These are phyloP conservation scores for Ustilago xerochloae DNA, from an alignment of 1,284 basidiomycete species.

Conservation along the genomic window DNA sequence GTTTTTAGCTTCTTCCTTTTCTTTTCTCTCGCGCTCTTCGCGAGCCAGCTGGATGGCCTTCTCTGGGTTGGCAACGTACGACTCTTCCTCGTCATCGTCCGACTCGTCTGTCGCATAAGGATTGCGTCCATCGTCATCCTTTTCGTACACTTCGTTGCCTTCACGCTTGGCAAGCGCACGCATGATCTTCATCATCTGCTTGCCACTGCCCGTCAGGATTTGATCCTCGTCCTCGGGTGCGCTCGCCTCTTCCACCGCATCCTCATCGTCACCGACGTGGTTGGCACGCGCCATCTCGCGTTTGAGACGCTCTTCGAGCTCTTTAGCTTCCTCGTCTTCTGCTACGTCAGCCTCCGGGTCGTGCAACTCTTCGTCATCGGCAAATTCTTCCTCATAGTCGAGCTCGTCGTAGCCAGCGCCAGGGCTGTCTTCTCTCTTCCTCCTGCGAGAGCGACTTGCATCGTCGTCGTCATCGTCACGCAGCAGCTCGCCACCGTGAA, in stretches of 20 bases:
- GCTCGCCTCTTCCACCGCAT: conserved; percentile 42
- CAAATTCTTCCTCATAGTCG: conserved; percentile 66
- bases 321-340: conserved; percentile 63
- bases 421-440: conserved; percentile 41
- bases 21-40: conserved; percentile 61
- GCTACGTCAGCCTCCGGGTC: conserved; percentile 47
- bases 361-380: conserved; percentile 64
- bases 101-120: conserved; percentile 63
- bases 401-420: conserved; percentile 61
- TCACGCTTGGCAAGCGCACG: conserved; percentile 61
- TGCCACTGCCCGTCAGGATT: conserved; percentile 61
- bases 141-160: conserved; percentile 65
- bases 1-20: conserved; percentile 46
- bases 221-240: conserved; percentile 57
- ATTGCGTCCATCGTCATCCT: conserved; percentile 64
- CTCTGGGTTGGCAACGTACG: conserved; percentile 66
- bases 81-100: conserved; percentile 63
- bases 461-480: conserved; percentile 52
- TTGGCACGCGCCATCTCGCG: conserved; percentile 67
- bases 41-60: conserved; percentile 63
- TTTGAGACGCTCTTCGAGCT: conserved; percentile 66
- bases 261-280: conserved; percentile 53
- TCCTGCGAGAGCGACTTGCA: conserved; percentile 12
- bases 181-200: conserved; percentile 68
- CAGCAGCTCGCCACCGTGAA: conserved; percentile 50